phyloP scores from a whole-genome alignment of 139 green algal genomes.

The Closterium sp. region DNA sequence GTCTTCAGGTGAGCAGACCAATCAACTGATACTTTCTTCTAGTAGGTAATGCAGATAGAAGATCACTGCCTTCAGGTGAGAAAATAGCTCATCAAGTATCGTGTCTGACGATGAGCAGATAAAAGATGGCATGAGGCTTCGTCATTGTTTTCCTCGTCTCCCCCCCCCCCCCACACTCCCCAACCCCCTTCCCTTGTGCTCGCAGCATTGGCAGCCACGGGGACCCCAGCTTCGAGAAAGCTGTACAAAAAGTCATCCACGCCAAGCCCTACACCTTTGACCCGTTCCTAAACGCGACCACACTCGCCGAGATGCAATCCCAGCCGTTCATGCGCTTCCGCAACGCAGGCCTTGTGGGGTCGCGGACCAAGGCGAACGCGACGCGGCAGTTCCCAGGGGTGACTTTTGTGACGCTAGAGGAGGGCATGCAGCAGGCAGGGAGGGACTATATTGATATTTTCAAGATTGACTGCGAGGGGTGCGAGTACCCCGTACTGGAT shows the following conservation, averaged over 20 bases:
- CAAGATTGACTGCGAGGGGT: not conserved
- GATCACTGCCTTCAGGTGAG: too few relatives aligned
- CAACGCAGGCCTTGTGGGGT: not conserved
- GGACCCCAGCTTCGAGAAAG: not conserved
- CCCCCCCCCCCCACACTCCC: too few relatives aligned
- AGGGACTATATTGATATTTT: not conserved
- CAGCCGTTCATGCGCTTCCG: not conserved
- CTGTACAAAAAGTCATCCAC: not conserved
- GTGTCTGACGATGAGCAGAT: too few relatives aligned
- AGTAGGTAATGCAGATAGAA: too few relatives aligned
- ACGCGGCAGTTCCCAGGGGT: not conserved
- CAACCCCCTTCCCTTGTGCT: not conserved
- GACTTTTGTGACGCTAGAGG: not conserved
- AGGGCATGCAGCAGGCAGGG: not conserved
- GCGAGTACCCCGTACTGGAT: not conserved
- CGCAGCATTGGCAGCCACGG: not conserved
- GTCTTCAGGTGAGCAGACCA: too few relatives aligned
- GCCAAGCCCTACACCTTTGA: not conserved
- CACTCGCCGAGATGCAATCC: not conserved
- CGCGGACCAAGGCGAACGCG: not conserved
- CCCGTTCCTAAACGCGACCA: not conserved
- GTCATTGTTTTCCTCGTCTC: too few relatives aligned
- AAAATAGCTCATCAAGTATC: too few relatives aligned
- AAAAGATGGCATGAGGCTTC: too few relatives aligned
- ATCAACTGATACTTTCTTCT: too few relatives aligned